phyloP scores from a whole-genome alignment of 73 alveolate genomes.

The Urostyla sp. region DNA sequence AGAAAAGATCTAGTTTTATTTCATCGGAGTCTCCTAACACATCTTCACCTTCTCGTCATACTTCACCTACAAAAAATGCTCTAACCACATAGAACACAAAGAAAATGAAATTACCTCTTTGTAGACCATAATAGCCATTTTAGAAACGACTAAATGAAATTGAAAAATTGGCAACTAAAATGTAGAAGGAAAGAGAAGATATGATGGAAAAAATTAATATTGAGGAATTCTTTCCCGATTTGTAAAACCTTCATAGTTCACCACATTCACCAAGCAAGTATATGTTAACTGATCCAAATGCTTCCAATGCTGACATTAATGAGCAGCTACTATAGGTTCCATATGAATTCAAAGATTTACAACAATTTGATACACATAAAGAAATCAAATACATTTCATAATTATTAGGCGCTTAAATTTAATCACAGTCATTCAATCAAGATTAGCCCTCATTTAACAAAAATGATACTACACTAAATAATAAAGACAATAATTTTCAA shows the following conservation, averaged over 20 bases:
- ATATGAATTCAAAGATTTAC: too few species aligned
- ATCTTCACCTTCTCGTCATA: too few species aligned
- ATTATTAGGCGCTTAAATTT: neutral
- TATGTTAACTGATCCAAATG: neutral
- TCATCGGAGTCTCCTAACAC: too few species aligned
- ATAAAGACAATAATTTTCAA: neutral
- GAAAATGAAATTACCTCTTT: too few species aligned
- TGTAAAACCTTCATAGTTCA: neutral
- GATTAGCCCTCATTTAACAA: conserved; percentile 15
- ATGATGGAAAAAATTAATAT: neutral
- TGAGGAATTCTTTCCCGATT: conserved; percentile 31
- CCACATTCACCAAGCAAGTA: neutral
- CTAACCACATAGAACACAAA: too few species aligned
- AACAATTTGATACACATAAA: neutral
- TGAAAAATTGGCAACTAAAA: conserved; percentile 31
- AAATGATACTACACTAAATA: neutral
- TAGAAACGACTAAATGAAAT: conserved; percentile 32
- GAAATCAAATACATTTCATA: neutral
- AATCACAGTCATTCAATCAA: neutral
- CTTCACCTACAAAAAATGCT: too few species aligned
- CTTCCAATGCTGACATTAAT: neutral
- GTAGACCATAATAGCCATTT: conserved; percentile 46
- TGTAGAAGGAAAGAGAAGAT: conserved; percentile 43
- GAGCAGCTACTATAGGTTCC: too few species aligned
- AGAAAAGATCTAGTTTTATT: too few species aligned